phyloP scores from a whole-genome alignment of 2,329 filamentous ascomycete species.

The Cladophialophora chaetospira region DNA sequence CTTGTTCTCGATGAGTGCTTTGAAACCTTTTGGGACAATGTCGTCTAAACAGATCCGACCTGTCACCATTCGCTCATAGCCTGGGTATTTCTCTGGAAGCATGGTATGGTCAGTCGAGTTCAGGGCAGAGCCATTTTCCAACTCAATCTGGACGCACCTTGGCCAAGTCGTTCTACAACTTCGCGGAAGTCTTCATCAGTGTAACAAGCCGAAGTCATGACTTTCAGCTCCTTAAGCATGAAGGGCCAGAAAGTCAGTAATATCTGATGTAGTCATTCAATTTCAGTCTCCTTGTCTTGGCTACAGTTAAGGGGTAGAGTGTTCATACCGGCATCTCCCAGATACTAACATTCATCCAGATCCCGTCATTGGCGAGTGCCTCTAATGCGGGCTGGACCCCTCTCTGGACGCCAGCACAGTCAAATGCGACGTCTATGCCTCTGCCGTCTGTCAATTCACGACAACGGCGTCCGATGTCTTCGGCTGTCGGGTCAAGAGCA shows the following conservation, averaged over 20 bases:
- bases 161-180: constrained; percentile 36
- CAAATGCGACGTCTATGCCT: constrained; percentile 39
- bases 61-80: constrained; percentile 57
- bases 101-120: neutral
- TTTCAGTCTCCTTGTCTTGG: too few species aligned
- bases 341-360: constrained; percentile 38
- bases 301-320: too few species aligned
- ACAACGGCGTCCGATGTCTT: constrained; percentile 33
- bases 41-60: constrained; percentile 58
- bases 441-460: constrained; percentile 34
- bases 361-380: constrained; percentile 35
- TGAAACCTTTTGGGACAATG: constrained; percentile 59
- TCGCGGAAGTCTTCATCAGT: constrained; percentile 38
- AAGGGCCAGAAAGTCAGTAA: too few species aligned
- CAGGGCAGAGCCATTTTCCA: neutral
- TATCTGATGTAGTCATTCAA: too few species aligned
- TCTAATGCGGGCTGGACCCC: constrained; percentile 37
- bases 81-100: constrained; percentile 36
- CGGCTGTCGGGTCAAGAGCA: constrained; percentile 8
- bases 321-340: constrained; percentile 40
- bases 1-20: constrained; percentile 58
- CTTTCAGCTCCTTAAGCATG: neutral
- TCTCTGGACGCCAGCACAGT: constrained; percentile 38
- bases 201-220: constrained; percentile 37
- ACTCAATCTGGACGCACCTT: too few species aligned